Evolutionary conservation across 352 stramenopile genomes (phyloP).

Genomic region (Phytophthora fragariae): DNA sequence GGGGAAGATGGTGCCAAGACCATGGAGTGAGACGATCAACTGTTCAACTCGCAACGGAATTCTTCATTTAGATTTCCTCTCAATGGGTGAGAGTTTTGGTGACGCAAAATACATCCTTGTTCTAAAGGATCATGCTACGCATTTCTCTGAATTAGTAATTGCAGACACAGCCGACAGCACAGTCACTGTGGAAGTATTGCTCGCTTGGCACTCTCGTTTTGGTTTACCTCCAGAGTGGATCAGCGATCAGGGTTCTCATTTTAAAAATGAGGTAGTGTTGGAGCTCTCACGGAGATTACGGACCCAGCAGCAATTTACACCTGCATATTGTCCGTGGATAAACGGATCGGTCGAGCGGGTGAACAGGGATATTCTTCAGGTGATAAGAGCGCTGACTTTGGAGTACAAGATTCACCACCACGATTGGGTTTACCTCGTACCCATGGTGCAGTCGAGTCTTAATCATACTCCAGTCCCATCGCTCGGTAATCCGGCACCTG

Average conservation of each 20-base stretch:
- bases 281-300: no score
- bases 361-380: slow-evolving; percentile 43
- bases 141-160: slow-evolving; percentile 1
- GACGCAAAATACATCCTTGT: not conserved
- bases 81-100: slow-evolving; percentile 9
- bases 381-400: slow-evolving; percentile 23
- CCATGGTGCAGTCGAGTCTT: slow-evolving; percentile 36
- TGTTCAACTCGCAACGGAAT: slow-evolving; percentile 6
- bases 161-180: slow-evolving; percentile 10
- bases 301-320: slow-evolving; percentile 20
- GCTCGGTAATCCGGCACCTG: slow-evolving; percentile 21
- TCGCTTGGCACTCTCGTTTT: slow-evolving; percentile 8
- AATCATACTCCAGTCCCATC: slow-evolving; percentile 41
- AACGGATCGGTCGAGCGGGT: slow-evolving; percentile 42
- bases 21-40: slow-evolving; percentile 14
- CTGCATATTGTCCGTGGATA: slow-evolving; percentile 40
- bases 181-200: slow-evolving; percentile 2
- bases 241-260: not conserved
- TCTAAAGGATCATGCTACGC: slow-evolving; percentile 6
- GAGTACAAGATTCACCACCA: slow-evolving; percentile 27
- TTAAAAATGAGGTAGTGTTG: slow-evolving; percentile 1
- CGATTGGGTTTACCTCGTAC: slow-evolving; percentile 33
- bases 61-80: slow-evolving; percentile 12
- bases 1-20: slow-evolving; percentile 2
- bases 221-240: not conserved